These are phyloP conservation scores for Chalciporus piperatus DNA, from an alignment of 768 basidiomycete genomes.

Conservation along the genomic window DNA sequence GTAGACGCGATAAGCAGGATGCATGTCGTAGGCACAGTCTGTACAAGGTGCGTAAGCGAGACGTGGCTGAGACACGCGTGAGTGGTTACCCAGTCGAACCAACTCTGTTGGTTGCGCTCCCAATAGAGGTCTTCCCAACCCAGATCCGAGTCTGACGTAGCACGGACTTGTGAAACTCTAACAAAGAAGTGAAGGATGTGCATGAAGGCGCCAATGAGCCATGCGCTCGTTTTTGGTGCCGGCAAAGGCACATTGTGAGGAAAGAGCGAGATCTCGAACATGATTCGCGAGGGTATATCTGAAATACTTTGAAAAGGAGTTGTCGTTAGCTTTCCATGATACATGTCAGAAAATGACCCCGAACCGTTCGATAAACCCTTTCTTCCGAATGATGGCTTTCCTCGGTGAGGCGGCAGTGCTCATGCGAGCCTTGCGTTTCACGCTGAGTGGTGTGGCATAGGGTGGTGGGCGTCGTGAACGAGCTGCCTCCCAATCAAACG, in stretches of 20 bases:
- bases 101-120: conserved; percentile 58
- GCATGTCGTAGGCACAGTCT: conserved; percentile 67
- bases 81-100: conserved; percentile 76
- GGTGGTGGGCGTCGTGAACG: conserved; percentile 68
- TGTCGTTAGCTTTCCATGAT: conserved; percentile 15
- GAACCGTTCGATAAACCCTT: conserved; percentile 61
- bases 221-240: conserved; percentile 60
- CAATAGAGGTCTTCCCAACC: conserved; percentile 80
- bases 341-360: conserved; percentile 5
- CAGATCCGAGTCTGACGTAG: conserved; percentile 61
- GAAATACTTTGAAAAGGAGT: conserved; percentile 43
- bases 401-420: conserved; percentile 39
- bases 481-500: conserved; percentile 89
- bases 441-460: conserved; percentile 58
- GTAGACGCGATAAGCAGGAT: conserved; percentile 53
- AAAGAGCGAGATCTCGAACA: conserved; percentile 78
- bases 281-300: conserved; percentile 66
- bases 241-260: conserved; percentile 81
- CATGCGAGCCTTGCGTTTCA: conserved; percentile 43
- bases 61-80: background rate
- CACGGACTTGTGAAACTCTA: conserved; percentile 54
- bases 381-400: conserved; percentile 60
- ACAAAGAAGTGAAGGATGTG: conserved; percentile 70
- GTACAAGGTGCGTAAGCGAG: background rate
- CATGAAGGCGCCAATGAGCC: conserved; percentile 58